Evolutionary conservation across 2,329 filamentous ascomycete genomes (phyloP).

Genomic region (Curvularia sp.): DNA sequence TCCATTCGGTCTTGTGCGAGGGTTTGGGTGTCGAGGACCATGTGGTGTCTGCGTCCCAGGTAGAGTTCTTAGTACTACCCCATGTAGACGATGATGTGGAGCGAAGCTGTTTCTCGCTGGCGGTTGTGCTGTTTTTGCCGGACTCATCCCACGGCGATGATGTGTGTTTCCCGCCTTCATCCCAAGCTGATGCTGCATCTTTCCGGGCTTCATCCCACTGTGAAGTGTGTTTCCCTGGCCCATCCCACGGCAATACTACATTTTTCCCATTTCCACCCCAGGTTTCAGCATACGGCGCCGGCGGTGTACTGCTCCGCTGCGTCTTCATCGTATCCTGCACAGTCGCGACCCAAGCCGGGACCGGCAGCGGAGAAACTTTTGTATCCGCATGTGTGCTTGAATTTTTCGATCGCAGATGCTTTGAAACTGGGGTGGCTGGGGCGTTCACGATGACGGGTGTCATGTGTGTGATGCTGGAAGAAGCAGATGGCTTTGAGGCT

Average conservation of each 20-base stretch:
- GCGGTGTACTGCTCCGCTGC: constrained; percentile 1
- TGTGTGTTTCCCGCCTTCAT: too few species aligned
- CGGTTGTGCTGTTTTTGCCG: not conserved
- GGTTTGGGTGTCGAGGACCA: constrained; percentile 2
- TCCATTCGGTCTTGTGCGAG: not conserved
- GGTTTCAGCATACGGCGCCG: too few species aligned
- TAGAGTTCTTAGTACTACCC: constrained; percentile 3
- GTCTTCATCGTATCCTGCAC: constrained; percentile 6
- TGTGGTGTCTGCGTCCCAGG: not conserved
- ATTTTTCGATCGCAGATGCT: not conserved
- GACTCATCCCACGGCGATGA: not conserved
- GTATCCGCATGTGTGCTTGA: constrained; percentile 1
- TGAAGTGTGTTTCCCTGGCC: too few species aligned
- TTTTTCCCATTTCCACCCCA: too few species aligned
- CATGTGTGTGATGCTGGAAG: constrained; percentile 5
- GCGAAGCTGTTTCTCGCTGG: not conserved
- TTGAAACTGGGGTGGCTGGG: not conserved
- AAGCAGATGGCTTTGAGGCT: not conserved
- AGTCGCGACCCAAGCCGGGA: constrained; percentile 15
- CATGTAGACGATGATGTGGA: constrained; percentile 17
- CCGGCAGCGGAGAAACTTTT: not conserved
- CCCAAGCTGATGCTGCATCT: too few species aligned
- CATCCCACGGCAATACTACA: too few species aligned
- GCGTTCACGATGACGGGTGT: constrained; percentile 16
- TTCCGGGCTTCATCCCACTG: too few species aligned